Evolutionary conservation across 805 yeast genomes (phyloP).

Genomic region (Candida mattraensis): DNA sequence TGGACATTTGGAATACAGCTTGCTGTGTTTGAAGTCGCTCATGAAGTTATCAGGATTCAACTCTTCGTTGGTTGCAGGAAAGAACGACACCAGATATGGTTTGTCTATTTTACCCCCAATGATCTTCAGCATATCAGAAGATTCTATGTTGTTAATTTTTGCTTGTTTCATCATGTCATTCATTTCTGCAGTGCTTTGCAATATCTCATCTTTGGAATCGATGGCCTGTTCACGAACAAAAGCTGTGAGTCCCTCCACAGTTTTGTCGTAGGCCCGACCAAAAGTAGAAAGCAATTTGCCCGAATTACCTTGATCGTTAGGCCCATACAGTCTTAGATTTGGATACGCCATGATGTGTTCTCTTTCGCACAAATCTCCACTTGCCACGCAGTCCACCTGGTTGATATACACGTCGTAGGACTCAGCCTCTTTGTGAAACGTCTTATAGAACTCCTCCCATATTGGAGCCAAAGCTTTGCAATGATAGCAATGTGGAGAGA

Average conservation of each 20-base stretch:
- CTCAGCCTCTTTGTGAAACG: constrained; percentile 48
- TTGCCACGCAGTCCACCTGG: constrained; percentile 82
- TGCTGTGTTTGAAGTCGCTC: constrained; percentile 33
- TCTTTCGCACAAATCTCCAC: constrained; percentile 80
- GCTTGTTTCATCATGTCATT: constrained; percentile 7
- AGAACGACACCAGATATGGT: constrained; percentile 63
- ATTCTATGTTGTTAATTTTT: constrained; percentile 21
- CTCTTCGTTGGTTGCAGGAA: constrained; percentile 55
- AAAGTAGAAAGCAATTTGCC: constrained; percentile 43
- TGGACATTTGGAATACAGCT: constrained; percentile 43
- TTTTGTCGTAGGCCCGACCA: constrained; percentile 48
- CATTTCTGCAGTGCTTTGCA: constrained; percentile 47
- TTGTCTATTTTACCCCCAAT: constrained; percentile 49
- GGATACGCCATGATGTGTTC: constrained; percentile 73
- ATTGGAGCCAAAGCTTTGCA: constrained; percentile 77
- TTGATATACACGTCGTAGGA: constrained; percentile 52
- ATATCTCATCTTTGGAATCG: constrained; percentile 42
- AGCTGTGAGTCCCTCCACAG: constrained; percentile 46
- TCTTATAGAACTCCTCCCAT: constrained; percentile 69
- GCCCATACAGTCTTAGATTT: constrained; percentile 64
- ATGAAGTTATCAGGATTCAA: constrained; percentile 35
- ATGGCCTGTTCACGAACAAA: constrained; percentile 53
- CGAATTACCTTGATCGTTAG: constrained; percentile 41
- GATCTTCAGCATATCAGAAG: constrained; percentile 44
- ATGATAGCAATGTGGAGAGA: constrained; percentile 85